A percentile compares a stretch with the other conserved stretches of the same genome.
These are phyloP conservation scores for Fusarium illudens DNA, from an alignment of 2,329 filamentous ascomycete species.

Conservation along the genomic window DNA sequence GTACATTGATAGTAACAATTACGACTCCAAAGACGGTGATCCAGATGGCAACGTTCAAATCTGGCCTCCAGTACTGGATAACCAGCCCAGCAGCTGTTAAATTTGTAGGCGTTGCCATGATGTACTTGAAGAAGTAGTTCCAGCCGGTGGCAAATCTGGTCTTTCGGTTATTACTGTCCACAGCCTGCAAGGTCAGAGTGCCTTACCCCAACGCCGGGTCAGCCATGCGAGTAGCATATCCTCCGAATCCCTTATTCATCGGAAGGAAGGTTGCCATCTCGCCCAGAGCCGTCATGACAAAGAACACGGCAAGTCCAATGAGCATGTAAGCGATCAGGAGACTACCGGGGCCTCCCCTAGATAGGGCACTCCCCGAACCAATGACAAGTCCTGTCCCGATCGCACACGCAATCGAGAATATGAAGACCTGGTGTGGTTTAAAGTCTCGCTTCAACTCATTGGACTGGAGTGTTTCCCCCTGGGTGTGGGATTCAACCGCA, in stretches of 20 bases:
- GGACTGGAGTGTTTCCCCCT: not conserved
- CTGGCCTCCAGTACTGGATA: conserved; percentile 49
- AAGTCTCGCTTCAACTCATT: conserved; percentile 31
- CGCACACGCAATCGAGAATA: conserved; percentile 51
- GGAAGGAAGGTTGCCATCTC: conserved; percentile 46
- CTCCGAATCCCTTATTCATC: conserved; percentile 42
- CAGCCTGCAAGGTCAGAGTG: accelerated
- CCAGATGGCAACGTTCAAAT: conserved; percentile 51
- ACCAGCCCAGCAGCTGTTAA: conserved; percentile 51
- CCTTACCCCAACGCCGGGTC: conserved; percentile 44
- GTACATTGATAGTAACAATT: conserved; percentile 47
- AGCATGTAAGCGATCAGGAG: conserved; percentile 52
- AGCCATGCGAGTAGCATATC: conserved; percentile 44
- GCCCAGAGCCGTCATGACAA: conserved; percentile 59
- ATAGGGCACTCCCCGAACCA: conserved; percentile 59
- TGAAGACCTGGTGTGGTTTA: conserved; percentile 45
- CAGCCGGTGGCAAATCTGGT: conserved; percentile 54
- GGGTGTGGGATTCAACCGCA: not conserved
- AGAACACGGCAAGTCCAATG: conserved; percentile 60
- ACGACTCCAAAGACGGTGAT: conserved; percentile 47
- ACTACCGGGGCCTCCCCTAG: conserved; percentile 55
- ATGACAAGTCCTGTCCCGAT: conserved; percentile 58
- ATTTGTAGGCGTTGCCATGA: conserved; percentile 50
- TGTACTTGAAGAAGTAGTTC: conserved; percentile 59
- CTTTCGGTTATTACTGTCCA: not conserved